phyloP scores from a whole-genome alignment of 805 yeast species.

The Myxozyma vanderwaltii region DNA sequence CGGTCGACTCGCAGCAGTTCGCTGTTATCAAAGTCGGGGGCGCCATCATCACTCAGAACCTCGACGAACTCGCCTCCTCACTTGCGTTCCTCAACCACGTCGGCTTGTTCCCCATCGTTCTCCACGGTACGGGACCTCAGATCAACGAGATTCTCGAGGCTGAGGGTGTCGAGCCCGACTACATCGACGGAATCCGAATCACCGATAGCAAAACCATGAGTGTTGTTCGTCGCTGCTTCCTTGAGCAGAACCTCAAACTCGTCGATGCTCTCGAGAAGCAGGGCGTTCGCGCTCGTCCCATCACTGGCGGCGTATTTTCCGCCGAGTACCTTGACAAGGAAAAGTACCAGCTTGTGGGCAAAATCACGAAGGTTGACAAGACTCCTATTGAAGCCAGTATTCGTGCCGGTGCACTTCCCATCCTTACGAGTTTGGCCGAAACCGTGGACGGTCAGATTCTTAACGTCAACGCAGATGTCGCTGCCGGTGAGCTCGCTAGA shows the following conservation, averaged over 20 bases:
- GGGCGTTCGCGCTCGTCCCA: slow-evolving; percentile 98
- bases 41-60: slow-evolving; percentile 93
- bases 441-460: slow-evolving; percentile 95
- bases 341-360: slow-evolving; percentile 91
- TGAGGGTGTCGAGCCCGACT: slow-evolving; percentile 94
- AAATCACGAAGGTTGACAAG: slow-evolving; percentile 81
- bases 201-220: slow-evolving; percentile 94
- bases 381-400: slow-evolving; percentile 91
- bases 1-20: slow-evolving; percentile 93
- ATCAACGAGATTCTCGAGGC: slow-evolving; percentile 90
- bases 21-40: slow-evolving; percentile 99
- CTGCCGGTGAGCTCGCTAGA: slow-evolving; percentile 96
- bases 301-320: slow-evolving; percentile 94
- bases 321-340: slow-evolving; percentile 90
- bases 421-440: slow-evolving; percentile 94
- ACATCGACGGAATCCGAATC: slow-evolving; percentile 94
- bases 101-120: slow-evolving; percentile 92
- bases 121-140: slow-evolving; percentile 99
- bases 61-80: slow-evolving; percentile 91
- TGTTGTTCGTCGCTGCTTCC: slow-evolving; percentile 91
- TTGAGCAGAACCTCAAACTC: slow-evolving; percentile 90
- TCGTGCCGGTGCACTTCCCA: slow-evolving; percentile 94
- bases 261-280: slow-evolving; percentile 94
- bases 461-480: slow-evolving; percentile 98
- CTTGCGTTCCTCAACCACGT: slow-evolving; percentile 95